Base-by-base conservation (phyloP, 345 rosid genomes). In the Rhodomyrtus tomentosa region DNA sequence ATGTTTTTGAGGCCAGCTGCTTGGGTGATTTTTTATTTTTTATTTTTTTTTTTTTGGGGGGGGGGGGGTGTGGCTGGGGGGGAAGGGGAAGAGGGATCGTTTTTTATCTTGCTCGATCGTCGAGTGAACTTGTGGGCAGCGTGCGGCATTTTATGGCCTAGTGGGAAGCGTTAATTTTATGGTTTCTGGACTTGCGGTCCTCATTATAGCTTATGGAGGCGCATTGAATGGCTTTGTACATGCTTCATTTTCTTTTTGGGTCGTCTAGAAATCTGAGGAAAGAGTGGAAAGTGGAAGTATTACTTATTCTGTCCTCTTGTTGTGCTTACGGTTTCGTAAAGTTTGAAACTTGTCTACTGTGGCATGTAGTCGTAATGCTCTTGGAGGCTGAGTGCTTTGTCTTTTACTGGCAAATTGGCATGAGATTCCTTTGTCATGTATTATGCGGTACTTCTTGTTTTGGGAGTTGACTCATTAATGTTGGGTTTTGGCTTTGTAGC, bases 401-500 rank as follows among this genome's bases (percentile, higher is more conserved):
- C 45, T 32, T 4, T 8, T 18, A 32, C 20, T 68, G 76, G 76
- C 24, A 4, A 18, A 68, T 68, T 5, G 13, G 76, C 45, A 4
- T 32, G 76, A 18, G 76, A 68, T 68, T 68, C 20, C 40, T 11
- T 4, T 68, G 76, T 68, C 9, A 12, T 68, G 38, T 68, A 32
- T 32, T 32, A 38, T 68, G 76, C 12, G 76, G 18, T 68, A 68
- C 9, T 81, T 45, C 25, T 29, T 54, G 40, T 29, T 53, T 79
- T 50, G 53, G 48, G n/a, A 10, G 42, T 55, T 25, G 32, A 50
- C 82, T 58, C 50, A 56, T 38, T 55, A 32, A 68, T 82, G 62
- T 45, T 59, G 24, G 55, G 54, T 85, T 54, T 24, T 87, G 68
- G 84, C 45, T 85, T 58, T 86, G 90, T 88, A 52, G 88, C 89